These are phyloP conservation scores for Pleurotus sapidus DNA, from an alignment of 768 basidiomycete species.

Conservation along the genomic window DNA sequence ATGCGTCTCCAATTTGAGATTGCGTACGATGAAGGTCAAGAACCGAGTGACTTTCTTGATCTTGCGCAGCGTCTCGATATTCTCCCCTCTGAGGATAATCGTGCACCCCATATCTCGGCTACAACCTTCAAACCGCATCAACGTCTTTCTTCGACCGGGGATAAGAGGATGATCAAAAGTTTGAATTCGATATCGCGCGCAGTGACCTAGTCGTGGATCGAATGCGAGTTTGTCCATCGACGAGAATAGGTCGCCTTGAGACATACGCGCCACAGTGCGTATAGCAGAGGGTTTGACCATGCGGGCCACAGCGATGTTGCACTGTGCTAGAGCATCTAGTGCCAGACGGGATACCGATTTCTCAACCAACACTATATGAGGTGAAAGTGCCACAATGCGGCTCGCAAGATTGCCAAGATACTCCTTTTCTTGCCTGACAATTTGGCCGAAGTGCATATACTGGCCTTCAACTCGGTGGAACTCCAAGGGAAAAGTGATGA, in stretches of 20 bases:
- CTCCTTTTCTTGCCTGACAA: slow-evolving; percentile 90
- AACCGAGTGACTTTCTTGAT: slow-evolving; percentile 94
- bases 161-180: slow-evolving; percentile 95
- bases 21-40: slow-evolving; percentile 89
- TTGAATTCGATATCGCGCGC: slow-evolving; percentile 80
- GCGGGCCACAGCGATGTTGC: slow-evolving; percentile 88
- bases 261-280: slow-evolving; percentile 87
- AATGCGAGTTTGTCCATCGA: slow-evolving; percentile 92
- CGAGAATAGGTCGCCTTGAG: slow-evolving; percentile 91
- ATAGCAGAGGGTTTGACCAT: slow-evolving; percentile 88
- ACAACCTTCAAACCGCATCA: slow-evolving; percentile 98
- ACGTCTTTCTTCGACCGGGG: slow-evolving; percentile 91
- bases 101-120: slow-evolving; percentile 93
- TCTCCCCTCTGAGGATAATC: slow-evolving; percentile 84
- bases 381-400: slow-evolving; percentile 87
- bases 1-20: slow-evolving; percentile 90
- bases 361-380: slow-evolving; percentile 90
- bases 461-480: slow-evolving; percentile 92
- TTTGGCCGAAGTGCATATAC: slow-evolving; percentile 89
- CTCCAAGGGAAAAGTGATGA: slow-evolving; percentile 92
- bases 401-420: slow-evolving; percentile 85
- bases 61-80: slow-evolving; percentile 74
- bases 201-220: slow-evolving; percentile 88
- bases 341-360: slow-evolving; percentile 89
- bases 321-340: slow-evolving; percentile 78